phyloP scores from a whole-genome alignment of 257 asterid species.

The Linaria vulgaris region DNA sequence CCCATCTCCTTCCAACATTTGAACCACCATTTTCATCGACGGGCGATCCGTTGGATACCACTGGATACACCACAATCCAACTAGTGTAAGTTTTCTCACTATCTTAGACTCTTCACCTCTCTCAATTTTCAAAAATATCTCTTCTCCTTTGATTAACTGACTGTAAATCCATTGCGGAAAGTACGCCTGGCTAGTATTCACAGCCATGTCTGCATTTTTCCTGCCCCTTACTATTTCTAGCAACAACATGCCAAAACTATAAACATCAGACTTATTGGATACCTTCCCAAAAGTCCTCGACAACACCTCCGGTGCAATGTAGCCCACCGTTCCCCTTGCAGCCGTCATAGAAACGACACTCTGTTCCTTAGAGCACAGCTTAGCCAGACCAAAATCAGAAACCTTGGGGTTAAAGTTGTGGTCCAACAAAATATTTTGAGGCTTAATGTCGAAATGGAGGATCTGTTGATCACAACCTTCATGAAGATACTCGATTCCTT shows the following conservation, averaged over 20 bases:
- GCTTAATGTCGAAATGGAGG: constrained; percentile 39
- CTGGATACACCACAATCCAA: constrained; percentile 42
- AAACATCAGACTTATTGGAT: constrained; percentile 25
- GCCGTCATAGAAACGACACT: constrained; percentile 24
- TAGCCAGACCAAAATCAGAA: constrained; percentile 36
- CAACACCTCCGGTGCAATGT: constrained; percentile 32
- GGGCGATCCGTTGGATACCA: constrained; percentile 40
- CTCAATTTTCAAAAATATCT: constrained; percentile 16
- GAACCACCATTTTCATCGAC: constrained; percentile 30
- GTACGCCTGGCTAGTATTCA: constrained; percentile 26
- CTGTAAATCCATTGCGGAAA: constrained; percentile 42
- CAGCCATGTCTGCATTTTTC: constrained; percentile 28
- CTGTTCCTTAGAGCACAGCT: constrained; percentile 31
- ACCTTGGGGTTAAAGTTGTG: constrained; percentile 34
- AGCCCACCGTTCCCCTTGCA: constrained; percentile 33
- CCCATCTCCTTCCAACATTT: constrained; percentile 33
- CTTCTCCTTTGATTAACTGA: constrained; percentile 29
- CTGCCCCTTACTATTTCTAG: constrained; percentile 47
- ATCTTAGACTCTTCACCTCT: constrained; percentile 10
- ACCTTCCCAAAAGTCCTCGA: constrained; percentile 24
- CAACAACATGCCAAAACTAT: constrained; percentile 36
- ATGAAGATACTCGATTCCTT: constrained; percentile 36
- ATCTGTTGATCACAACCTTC: constrained; percentile 33
- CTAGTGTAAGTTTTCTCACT: constrained; percentile 26
- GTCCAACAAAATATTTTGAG: constrained; percentile 34